A percentile compares a stretch with the other conserved stretches of the same genome.
Evolutionary conservation across 2,329 filamentous ascomycete species (phyloP).

Genomic region (Leptographium galeiforme): DNA sequence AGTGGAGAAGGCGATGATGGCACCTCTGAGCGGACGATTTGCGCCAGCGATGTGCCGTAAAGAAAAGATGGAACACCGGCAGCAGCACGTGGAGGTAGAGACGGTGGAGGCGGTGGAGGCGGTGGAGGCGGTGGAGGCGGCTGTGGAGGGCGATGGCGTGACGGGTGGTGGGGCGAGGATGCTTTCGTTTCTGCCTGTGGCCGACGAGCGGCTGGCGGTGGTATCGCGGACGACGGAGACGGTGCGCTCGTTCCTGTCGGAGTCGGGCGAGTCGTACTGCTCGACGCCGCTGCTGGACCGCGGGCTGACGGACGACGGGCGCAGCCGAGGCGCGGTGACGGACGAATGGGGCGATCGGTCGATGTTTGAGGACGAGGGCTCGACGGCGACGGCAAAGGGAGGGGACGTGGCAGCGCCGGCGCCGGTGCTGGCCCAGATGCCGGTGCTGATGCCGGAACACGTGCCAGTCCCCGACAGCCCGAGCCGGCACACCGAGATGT

Average conservation of each 20-base stretch:
- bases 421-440: slow-evolving; percentile 18
- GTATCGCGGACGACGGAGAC: slow-evolving; percentile 19
- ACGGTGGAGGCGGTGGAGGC: neutral
- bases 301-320: slow-evolving; percentile 39
- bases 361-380: slow-evolving; percentile 30
- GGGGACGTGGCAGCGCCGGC: slow-evolving; percentile 17
- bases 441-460: slow-evolving; percentile 15
- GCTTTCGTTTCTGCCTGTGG: neutral
- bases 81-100: slow-evolving; percentile 28
- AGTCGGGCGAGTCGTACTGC: slow-evolving; percentile 61
- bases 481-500: slow-evolving; percentile 18
- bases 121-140: neutral
- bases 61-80: slow-evolving; percentile 32
- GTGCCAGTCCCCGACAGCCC: neutral
- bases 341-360: slow-evolving; percentile 43
- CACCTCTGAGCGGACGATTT: slow-evolving; percentile 4
- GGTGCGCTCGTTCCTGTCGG: slow-evolving; percentile 37
- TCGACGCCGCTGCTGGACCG: slow-evolving; percentile 67
- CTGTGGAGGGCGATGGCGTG: neutral
- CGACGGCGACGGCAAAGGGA: slow-evolving; percentile 11
- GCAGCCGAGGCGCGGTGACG: slow-evolving; percentile 22
- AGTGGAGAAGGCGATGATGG: neutral
- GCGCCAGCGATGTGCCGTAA: slow-evolving; percentile 13
- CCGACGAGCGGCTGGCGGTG: neutral
- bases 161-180: no score